These are phyloP conservation scores for Colletotrichum sp. DNA, from an alignment of 2,329 filamentous ascomycete genomes.

Conservation along the genomic window DNA sequence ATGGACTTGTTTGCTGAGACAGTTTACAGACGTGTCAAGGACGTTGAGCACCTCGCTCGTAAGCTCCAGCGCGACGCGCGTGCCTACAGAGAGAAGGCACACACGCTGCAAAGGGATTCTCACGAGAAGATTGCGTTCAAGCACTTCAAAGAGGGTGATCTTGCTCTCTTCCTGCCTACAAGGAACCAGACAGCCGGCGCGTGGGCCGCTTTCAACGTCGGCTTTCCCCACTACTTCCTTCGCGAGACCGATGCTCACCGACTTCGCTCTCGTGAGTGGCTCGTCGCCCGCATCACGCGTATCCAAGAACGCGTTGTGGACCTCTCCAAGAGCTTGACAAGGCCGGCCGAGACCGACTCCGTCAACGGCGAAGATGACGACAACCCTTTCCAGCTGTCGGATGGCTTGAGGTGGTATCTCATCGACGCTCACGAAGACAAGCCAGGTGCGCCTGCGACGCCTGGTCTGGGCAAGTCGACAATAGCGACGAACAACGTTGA, in stretches of 20 bases:
- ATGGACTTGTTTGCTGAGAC: conserved; percentile 84
- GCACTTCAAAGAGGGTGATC: conserved; percentile 94
- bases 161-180: conserved; percentile 92
- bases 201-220: conserved; percentile 98
- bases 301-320: conserved; percentile 95
- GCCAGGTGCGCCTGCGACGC: conserved; percentile 87
- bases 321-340: conserved; percentile 74
- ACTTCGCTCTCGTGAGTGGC: conserved; percentile 86
- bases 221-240: conserved; percentile 95
- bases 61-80: conserved; percentile 93
- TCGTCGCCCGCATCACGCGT: conserved; percentile 91
- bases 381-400: conserved; percentile 95
- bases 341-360: conserved; percentile 52
- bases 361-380: conserved; percentile 75
- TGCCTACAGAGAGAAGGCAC: conserved; percentile 85
- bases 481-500: conserved; percentile 88
- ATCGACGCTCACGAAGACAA: conserved; percentile 95
- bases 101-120: conserved; percentile 79
- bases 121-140: conserved; percentile 96
- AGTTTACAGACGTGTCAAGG: conserved; percentile 87
- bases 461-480: conserved; percentile 88
- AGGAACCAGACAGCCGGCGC: conserved; percentile 92
- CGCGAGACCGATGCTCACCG: conserved; percentile 91
- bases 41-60: conserved; percentile 89
- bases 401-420: conserved; percentile 94